A percentile compares a stretch with the other conserved stretches of the same genome.
These are phyloP conservation scores for Ophiostoma sp. DNA, from an alignment of 2,329 filamentous ascomycete genomes.

Conservation along the genomic window DNA sequence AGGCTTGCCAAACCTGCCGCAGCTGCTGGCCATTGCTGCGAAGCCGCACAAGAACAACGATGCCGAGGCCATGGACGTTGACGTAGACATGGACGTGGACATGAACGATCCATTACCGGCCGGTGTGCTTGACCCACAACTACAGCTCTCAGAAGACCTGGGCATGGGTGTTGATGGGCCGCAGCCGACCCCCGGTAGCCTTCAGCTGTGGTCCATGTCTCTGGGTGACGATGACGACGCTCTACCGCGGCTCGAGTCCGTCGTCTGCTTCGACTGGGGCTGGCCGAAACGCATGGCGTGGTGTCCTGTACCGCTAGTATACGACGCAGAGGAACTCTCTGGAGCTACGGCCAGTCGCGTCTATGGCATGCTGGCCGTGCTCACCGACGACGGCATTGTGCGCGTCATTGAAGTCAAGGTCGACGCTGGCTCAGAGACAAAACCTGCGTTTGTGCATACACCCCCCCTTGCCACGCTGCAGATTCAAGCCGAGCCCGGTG, in stretches of 20 bases:
- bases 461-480: slow-evolving; percentile 42
- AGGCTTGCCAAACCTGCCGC: slow-evolving; percentile 36
- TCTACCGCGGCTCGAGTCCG: slow-evolving; percentile 32
- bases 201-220: slow-evolving; percentile 50
- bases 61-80: slow-evolving; percentile 27
- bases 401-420: slow-evolving; percentile 44
- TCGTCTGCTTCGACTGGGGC: slow-evolving; percentile 47
- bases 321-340: slow-evolving; percentile 28
- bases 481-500: slow-evolving; percentile 42
- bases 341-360: slow-evolving; percentile 30
- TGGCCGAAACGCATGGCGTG: slow-evolving; percentile 48
- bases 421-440: slow-evolving; percentile 25
- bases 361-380: slow-evolving; percentile 42
- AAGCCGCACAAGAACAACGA: slow-evolving; percentile 48
- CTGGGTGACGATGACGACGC: slow-evolving; percentile 32
- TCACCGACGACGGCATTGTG: slow-evolving; percentile 48
- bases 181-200: slow-evolving; percentile 38
- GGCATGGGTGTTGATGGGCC: background rate
- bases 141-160: background rate
- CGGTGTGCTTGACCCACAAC: slow-evolving; percentile 3
- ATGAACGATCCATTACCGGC: no score
- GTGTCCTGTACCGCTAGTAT: slow-evolving; percentile 43
- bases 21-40: slow-evolving; percentile 47
- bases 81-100: no score
- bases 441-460: slow-evolving; percentile 33